Evolutionary conservation across 345 rosid species (phyloP), one percentile per base, ranked within the genome.

Genomic region (Hibiscus trionum): DNA sequence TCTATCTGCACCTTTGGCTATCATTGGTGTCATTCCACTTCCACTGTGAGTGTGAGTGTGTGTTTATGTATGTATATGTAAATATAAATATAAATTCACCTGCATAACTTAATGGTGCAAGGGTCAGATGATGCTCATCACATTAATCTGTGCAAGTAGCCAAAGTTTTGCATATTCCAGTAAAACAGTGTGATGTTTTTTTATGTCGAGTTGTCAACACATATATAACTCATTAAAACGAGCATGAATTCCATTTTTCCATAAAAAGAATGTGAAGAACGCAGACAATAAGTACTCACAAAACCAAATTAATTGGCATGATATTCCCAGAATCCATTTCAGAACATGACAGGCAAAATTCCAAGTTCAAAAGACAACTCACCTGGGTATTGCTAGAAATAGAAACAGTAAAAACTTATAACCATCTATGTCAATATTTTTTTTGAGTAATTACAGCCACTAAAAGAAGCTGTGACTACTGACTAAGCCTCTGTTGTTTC

Each of bases 401-500:
- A 31, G 47, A 74, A 70, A 61, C 19, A 50, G 50, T 24, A 37
- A 44, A 71, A 70, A 75, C 19, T 46, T 60, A 44, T 62, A 39
- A 47, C 33, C 59, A 63, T 71, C 61, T 1, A 35, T 42, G 26
- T 59, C 75, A 47, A 50, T 31, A 31, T 33, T 47, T 39, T 52
- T 37, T 75, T 70, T 17, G 14, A 35, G 55, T 44, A 16, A 63
- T 66, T 56, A 56, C 67, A 42, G 27, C 61, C 37, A 11, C 12
- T 55, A 7, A 57, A 8, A 42, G 39, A 35, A 62, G 65, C 26
- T 16, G 57, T 21, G 24, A 21, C 24, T 21, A 21, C 24, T 55
- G 26, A 15, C 75, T 87, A 88, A 27, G 85, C 88, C 72, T 88
- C 87, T 27, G 82, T 80, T 61, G 87, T 81, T 64, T 76, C 84